phyloP scores from a whole-genome alignment of 208 protist species.

The Angomonas ambiguus region DNA sequence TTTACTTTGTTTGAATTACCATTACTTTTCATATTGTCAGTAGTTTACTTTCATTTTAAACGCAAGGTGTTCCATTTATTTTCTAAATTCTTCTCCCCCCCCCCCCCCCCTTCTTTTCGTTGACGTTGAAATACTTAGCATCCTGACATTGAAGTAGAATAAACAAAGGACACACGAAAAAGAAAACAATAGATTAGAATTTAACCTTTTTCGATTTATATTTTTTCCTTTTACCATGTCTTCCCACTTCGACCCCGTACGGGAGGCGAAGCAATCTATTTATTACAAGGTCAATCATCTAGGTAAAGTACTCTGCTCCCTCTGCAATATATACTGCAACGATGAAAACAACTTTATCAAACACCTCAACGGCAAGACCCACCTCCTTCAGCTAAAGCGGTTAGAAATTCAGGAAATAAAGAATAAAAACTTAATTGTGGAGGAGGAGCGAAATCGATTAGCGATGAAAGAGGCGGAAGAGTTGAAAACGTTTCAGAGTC shows the following conservation, averaged over 20 bases:
- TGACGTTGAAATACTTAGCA: too few relatives aligned
- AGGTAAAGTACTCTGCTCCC: conserved; percentile 69
- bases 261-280: conserved; percentile 40
- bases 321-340: conserved; percentile 72
- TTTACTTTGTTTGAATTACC: too few relatives aligned
- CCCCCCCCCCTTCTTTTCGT: too few relatives aligned
- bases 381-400: conserved; percentile 23
- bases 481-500: conserved; percentile 36
- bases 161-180: too few relatives aligned
- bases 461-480: conserved; percentile 35
- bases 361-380: conserved; percentile 75
- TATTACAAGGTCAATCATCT: conserved; percentile 87
- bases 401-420: not conserved
- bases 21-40: too few relatives aligned
- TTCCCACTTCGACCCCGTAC: conserved; percentile 32
- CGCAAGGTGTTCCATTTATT: too few relatives aligned
- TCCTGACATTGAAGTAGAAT: too few relatives aligned
- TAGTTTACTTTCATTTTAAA: too few relatives aligned
- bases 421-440: conserved; percentile 2
- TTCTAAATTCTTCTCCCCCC: too few relatives aligned
- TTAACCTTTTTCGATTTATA: not conserved
- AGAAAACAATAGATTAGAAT: not conserved
- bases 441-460: conserved; percentile 48
- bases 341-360: conserved; percentile 82
- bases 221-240: conserved; percentile 1